These are phyloP conservation scores for Dendrostoma leiphaemia DNA, from an alignment of 2,329 filamentous ascomycete genomes.

Conservation along the genomic window DNA sequence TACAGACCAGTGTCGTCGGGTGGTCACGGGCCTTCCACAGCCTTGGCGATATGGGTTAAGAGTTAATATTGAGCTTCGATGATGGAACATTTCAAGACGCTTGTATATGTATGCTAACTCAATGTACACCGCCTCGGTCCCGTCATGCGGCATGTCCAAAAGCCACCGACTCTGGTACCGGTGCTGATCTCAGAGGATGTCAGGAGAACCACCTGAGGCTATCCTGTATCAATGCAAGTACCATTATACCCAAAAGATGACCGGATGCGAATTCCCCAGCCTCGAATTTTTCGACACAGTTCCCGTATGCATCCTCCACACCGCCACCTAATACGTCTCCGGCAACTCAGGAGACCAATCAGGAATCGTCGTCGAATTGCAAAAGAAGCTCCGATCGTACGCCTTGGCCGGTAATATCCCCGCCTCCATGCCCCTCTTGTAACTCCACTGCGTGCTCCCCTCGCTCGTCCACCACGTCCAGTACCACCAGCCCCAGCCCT, in stretches of 20 bases:
- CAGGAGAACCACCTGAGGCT: not conserved
- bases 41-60: no score
- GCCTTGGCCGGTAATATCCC: conserved; percentile 78
- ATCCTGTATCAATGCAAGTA: not conserved
- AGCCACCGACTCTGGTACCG: not conserved
- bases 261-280: no score
- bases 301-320: no score
- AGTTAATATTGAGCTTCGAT: no score
- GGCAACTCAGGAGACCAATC: conserved; percentile 47
- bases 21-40: no score
- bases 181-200: not conserved
- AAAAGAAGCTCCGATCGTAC: conserved; percentile 69
- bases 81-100: not conserved
- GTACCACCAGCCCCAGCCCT: conserved; percentile 97
- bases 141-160: not conserved
- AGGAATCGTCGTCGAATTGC: conserved; percentile 52
- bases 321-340: conserved; percentile 45
- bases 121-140: not conserved
- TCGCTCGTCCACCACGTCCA: conserved; percentile 65
- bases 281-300: no score
- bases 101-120: not conserved
- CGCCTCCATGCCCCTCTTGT: conserved; percentile 72
- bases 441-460: conserved; percentile 84
- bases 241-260: not conserved
- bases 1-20: no score